Percentiles rank a stretch among this genome's conserved stretches.
Conservation (phyloP, 2,329 filamentous ascomycete genomes). For the Fusarium circinatum region DNA sequence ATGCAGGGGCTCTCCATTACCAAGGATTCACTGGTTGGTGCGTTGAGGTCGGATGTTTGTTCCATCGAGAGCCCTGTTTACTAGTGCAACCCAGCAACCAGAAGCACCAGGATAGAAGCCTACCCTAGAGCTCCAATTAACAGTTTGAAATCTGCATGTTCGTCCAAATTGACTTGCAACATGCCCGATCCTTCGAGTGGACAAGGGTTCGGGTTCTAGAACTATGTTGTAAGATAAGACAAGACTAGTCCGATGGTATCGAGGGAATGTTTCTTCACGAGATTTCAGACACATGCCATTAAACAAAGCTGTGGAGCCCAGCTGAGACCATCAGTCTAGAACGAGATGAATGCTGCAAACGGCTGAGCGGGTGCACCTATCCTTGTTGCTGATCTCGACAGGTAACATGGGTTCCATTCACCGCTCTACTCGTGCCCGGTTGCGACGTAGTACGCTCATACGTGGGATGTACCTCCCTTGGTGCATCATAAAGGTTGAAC, state of each 20-base stretch:
- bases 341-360: background rate
- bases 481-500: background rate
- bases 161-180: background rate
- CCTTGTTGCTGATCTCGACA: constrained; percentile 13
- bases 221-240: background rate
- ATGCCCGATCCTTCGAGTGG: background rate
- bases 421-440: background rate
- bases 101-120: background rate
- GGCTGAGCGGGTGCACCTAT: background rate
- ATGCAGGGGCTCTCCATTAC: constrained; percentile 4
- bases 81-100: constrained; percentile 33
- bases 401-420: background rate
- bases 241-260: background rate
- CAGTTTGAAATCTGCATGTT: background rate
- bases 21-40: constrained; percentile 14
- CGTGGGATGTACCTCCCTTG: background rate
- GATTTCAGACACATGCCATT: background rate
- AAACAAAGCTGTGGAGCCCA: background rate
- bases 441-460: background rate
- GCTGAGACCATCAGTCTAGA: background rate
- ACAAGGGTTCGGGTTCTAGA: background rate
- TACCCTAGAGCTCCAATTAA: background rate
- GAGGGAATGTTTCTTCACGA: background rate
- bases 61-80: constrained; percentile 5
- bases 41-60: constrained; percentile 3